Conservation (phyloP, 1,284 basidiomycete genomes). For the Cryptococcus sp. region DNA sequence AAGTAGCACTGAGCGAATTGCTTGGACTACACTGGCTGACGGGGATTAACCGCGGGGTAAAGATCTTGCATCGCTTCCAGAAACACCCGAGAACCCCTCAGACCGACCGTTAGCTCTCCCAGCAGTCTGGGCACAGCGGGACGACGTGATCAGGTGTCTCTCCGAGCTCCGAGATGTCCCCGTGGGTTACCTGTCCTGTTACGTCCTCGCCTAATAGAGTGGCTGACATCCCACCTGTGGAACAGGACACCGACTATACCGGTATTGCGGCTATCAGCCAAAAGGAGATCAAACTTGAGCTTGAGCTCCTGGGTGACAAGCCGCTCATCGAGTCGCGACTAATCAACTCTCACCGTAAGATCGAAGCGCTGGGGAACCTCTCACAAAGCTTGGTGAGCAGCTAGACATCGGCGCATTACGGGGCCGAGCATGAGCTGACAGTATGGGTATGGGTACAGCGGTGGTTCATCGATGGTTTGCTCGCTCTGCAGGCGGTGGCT, state of each 20-base stretch:
- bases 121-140: conserved; percentile 79
- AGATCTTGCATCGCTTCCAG: conserved; percentile 16
- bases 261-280: conserved; percentile 54
- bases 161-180: conserved; percentile 50
- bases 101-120: conserved; percentile 54
- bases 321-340: conserved; percentile 64
- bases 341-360: conserved; percentile 69
- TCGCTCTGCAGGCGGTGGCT: conserved; percentile 60
- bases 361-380: conserved; percentile 73
- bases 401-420: background rate
- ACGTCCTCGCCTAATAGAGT: background rate
- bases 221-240: too few species aligned
- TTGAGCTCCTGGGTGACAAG: conserved; percentile 59
- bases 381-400: conserved; percentile 80
- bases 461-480: conserved; percentile 73
- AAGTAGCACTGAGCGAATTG: conserved; percentile 4
- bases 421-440: background rate
- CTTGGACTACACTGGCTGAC: background rate
- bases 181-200: conserved; percentile 13
- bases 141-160: conserved; percentile 71
- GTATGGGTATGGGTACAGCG: conserved; percentile 53
- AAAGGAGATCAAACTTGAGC: conserved; percentile 73
- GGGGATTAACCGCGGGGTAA: background rate
- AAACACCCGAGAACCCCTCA: conserved; percentile 9
- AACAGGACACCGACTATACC: conserved; percentile 23